Base-by-base conservation (phyloP, 441 rosid genomes). In the Gossypium schwendimanii region DNA sequence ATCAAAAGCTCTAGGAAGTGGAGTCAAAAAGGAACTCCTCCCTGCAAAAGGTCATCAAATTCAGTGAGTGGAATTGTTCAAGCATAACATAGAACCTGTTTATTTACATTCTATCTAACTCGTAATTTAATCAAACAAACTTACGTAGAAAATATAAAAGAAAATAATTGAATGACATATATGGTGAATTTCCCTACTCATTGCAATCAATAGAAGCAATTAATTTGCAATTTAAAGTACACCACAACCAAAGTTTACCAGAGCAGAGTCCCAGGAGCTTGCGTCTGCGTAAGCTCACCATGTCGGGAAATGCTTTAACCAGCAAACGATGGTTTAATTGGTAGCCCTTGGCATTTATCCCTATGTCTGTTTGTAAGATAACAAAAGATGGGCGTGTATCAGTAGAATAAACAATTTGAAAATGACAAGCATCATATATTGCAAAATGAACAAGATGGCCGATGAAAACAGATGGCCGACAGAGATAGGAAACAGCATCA, bases 221-320 rank as follows among this genome's bases (percentile, higher is more conserved):
- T 23, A 64, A 50, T 66, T 66, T 41, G 47, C 67, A 33, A 73
- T 49, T 52, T 28, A 69, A 64, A 74, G 21, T 44, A 69, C 65
- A 70, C 45, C 55, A 63, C 71, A 36, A 76, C 69, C 63, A 68
- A 77, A 24, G 28, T 55, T 85, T 88, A 94, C 99, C 99, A 71
- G 96, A 83, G 78, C 97, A 89, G 63, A 94, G 86, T 58, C 98
- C 99, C 81, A 92, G 72, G 69, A 92, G 93, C 81, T 85, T 91
- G 49, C 99, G 96, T 83, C 99, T 88, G 55, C 99, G 73, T 80
- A 92, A 77, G 91, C 99, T 94, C 81, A 94, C 99, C 99, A 94
- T 94, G 52, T 76, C 36, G 60, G 81, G 74, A 79, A 41, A 58
- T 71, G 64, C 67, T 72, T 39, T 61, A 60, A 73, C 68, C 72